Evolutionary conservation across 345 rosid genomes (phyloP).

Genomic region (Turritis glabra): DNA sequence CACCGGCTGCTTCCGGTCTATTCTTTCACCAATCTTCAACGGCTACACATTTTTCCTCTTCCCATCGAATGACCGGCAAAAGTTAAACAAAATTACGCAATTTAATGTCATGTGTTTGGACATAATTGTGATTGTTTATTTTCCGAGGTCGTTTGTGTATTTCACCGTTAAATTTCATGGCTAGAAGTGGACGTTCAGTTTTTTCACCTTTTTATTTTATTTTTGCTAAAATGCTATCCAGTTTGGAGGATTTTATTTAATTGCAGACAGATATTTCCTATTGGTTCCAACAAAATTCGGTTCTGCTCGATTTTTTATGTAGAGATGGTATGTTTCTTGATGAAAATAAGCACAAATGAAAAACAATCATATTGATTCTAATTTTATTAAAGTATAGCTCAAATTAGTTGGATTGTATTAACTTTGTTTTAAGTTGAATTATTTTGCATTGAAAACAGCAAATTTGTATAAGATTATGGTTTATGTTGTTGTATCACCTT

Average conservation of each 20-base stretch:
- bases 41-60: constrained; percentile 30
- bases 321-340: neutral
- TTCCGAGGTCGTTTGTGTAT: constrained; percentile 20
- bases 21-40: constrained; percentile 3
- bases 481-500: neutral
- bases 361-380: no score
- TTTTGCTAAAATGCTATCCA: neutral
- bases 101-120: constrained; percentile 36
- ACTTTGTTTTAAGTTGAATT: neutral
- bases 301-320: neutral
- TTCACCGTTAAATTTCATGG: neutral
- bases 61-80: constrained; percentile 30
- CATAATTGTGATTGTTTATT: constrained; percentile 22
- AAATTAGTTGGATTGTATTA: neutral
- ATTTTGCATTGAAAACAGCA: neutral
- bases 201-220: no score
- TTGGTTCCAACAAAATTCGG: neutral
- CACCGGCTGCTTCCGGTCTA: constrained; percentile 28
- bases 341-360: neutral
- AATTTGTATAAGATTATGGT: neutral
- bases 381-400: neutral
- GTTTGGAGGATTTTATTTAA: neutral
- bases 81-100: constrained; percentile 34
- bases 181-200: neutral
- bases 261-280: neutral